These are phyloP conservation scores for Papiliotrema nemorosa DNA, from an alignment of 1,284 basidiomycete genomes.

Conservation along the genomic window DNA sequence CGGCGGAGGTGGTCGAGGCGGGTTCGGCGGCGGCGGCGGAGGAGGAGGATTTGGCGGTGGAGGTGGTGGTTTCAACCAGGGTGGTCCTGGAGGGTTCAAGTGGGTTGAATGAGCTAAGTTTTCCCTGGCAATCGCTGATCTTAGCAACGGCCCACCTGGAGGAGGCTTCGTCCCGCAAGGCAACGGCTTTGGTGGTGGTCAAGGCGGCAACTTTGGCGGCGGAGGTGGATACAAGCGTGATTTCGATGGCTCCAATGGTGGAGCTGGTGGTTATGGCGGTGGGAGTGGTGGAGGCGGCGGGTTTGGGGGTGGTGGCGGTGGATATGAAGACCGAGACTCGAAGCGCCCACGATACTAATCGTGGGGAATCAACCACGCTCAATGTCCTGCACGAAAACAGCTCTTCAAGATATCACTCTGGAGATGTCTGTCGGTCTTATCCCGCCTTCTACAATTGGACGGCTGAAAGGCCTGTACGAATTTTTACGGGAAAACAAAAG, in stretches of 20 bases:
- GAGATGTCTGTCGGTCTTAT: not conserved
- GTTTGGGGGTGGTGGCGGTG: not conserved
- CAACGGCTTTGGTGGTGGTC: constrained; percentile 14
- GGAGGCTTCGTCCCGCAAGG: constrained; percentile 6
- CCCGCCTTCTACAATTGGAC: not conserved
- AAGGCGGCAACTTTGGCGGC: constrained; percentile 9
- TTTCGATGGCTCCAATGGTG: constrained; percentile 13
- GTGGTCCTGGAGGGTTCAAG: not conserved
- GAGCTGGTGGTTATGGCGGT: constrained; percentile 11
- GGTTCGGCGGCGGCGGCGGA: constrained; percentile 6
- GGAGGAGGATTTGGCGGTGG: constrained; percentile 12
- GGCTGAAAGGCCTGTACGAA: not conserved
- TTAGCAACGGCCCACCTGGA: constrained; percentile 9
- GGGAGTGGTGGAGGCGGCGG: constrained; percentile 12
- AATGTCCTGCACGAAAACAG: too few species aligned
- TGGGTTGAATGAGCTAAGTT: too few species aligned
- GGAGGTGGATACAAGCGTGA: constrained; percentile 21
- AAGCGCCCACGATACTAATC: constrained; percentile 23
- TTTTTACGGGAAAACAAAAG: not conserved
- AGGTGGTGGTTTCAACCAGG: constrained; percentile 4
- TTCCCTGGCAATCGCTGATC: too few species aligned
- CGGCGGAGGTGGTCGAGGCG: constrained; percentile 17
- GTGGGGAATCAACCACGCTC: too few species aligned
- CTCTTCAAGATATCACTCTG: too few species aligned
- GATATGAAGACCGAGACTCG: constrained; percentile 19